Base-by-base conservation (phyloP, 2,329 filamentous ascomycete genomes). In the Fusarium pseudograminearum region DNA sequence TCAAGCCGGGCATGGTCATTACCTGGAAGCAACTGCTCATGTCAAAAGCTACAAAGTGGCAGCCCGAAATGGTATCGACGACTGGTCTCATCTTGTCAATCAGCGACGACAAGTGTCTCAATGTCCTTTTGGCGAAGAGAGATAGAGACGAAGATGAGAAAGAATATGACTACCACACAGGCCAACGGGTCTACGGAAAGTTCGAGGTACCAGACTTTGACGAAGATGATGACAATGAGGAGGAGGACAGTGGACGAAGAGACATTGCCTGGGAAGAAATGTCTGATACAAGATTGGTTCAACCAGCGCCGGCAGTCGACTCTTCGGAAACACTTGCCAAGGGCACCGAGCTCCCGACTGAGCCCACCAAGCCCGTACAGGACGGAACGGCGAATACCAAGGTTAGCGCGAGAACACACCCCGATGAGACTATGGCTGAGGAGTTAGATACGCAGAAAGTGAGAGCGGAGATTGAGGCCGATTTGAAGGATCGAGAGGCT, bases 121-220 rank as follows among this genome's bases (percentile, higher is more conserved):
- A 85, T 24, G 80, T 97, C 7, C 83, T 85, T 14, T 84, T 97
- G 4, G 93, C 93, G 4, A 85, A 85, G 65, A 87, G 92, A 30
- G 92, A 97, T 74, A 82, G 90, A 48, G 79, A 85, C 15, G 79
- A 84, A 7, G 86, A 85, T 55, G 82, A 89, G 67, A 90, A 87
- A 73, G 77, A 80, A 20, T 89, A 89, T 69, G 89, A 95, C 71
- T 84, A 89, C 14, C 80, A 86, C 40, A 90, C 91, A 0, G 93
- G 93, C 1, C 84, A 91, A 65, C 86, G 93, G 12, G 79, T 93
- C 12, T 97, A 95, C 72, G 89, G 86, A 66, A 92, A 90, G 61
- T 96, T 97, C 69, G 93, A 97, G 73, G 89, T 89, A 71, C 90
- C 91, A 1, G 87, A 87, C 14, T 81, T 87, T 10, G 85, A 89